These are phyloP conservation scores for Penicillium canariense DNA, from an alignment of 495 filamentous ascomycete genomes.

Conservation along the genomic window DNA sequence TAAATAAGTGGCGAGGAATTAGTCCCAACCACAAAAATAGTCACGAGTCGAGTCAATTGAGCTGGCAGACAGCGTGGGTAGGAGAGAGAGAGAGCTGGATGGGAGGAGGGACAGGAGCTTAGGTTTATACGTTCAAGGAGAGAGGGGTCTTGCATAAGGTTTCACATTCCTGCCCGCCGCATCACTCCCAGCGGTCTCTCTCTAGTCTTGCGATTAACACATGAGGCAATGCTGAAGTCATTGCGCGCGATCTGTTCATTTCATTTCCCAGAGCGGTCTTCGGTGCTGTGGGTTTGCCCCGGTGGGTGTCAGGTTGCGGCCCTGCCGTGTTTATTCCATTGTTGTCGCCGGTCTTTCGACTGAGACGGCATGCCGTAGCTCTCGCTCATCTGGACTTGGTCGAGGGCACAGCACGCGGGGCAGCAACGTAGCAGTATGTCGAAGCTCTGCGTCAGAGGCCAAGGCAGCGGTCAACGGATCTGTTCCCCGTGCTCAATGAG, in stretches of 20 bases:
- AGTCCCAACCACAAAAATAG: not conserved
- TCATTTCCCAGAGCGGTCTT: not conserved
- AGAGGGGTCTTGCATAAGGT: conserved; percentile 5
- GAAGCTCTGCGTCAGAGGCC: not conserved
- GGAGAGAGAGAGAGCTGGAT: not conserved
- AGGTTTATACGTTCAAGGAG: not conserved
- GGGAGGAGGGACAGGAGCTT: not conserved
- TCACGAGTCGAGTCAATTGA: not conserved
- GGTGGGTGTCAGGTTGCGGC: not conserved
- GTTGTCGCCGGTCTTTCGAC: not conserved
- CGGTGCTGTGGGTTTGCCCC: not conserved
- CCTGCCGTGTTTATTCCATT: not conserved
- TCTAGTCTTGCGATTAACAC: conserved; percentile 1
- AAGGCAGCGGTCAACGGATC: not conserved
- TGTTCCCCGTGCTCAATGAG: not conserved
- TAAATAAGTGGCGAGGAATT: not conserved
- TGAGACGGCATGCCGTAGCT: not conserved
- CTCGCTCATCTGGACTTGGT: not conserved
- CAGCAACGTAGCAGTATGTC: not conserved
- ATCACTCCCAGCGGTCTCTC: not conserved
- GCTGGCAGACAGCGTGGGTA: not conserved
- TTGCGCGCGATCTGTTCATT: not conserved
- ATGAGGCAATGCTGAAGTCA: conserved; percentile 14
- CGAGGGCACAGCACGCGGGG: not conserved
- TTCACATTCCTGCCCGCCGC: conserved; percentile 11